Conservation (phyloP, 139 green algal species). For the Tetraselmis striata region DNA sequence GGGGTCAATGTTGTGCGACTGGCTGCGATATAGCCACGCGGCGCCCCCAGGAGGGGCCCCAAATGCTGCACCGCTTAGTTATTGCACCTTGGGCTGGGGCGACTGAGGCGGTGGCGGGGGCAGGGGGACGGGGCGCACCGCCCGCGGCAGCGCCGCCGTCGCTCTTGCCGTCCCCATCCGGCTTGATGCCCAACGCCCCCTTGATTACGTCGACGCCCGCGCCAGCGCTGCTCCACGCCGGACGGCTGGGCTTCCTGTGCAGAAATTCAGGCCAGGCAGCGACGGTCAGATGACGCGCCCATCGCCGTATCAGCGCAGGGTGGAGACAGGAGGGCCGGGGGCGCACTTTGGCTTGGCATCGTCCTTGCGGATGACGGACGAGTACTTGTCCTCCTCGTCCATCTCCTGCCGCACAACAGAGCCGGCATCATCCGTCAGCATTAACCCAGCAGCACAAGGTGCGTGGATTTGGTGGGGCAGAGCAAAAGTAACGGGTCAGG, state of each 20-base stretch:
- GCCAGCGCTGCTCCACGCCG: slow-evolving; percentile 25
- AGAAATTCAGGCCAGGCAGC: no score
- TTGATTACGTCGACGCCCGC: slow-evolving; percentile 20
- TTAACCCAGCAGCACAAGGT: no score
- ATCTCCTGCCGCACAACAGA: no score
- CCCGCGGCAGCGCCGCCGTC: no score
- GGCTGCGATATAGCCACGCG: background rate
- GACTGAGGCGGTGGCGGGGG: background rate
- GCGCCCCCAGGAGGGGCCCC: background rate
- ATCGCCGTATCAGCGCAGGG: no score
- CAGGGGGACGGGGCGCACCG: no score
- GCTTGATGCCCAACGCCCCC: background rate
- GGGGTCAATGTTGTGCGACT: background rate
- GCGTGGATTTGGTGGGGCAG: no score
- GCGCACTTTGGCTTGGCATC: background rate
- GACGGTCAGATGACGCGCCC: no score
- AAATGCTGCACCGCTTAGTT: background rate
- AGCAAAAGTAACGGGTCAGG: no score
- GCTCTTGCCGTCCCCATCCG: background rate
- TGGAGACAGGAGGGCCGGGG: no score
- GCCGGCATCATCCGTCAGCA: no score
- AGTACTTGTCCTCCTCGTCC: slow-evolving; percentile 83
- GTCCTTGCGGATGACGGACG: slow-evolving; percentile 55
- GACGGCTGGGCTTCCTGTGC: background rate
- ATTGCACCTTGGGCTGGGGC: background rate